These are phyloP conservation scores for Phytopythium chamaehyphon DNA, from an alignment of 352 stramenopile genomes.

Conservation along the genomic window DNA sequence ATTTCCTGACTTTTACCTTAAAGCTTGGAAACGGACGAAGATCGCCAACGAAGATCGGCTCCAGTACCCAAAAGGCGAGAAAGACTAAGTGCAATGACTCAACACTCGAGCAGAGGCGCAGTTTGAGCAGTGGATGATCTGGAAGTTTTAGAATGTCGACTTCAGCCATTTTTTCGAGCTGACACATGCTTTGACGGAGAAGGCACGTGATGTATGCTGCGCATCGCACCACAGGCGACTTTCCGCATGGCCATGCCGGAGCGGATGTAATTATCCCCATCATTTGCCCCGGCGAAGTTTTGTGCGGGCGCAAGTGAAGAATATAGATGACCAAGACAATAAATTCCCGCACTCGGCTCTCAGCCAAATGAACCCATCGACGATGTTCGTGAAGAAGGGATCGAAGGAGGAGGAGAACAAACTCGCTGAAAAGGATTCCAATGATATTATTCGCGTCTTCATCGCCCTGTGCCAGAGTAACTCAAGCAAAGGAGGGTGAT, in stretches of 20 bases:
- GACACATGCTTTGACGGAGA: not conserved
- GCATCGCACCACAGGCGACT: constrained; percentile 10
- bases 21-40: too few species aligned
- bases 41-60: too few species aligned
- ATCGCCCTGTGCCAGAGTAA: not conserved
- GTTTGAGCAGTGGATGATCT: too few species aligned
- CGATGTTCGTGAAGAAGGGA: not conserved
- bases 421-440: not conserved
- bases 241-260: constrained; percentile 7
- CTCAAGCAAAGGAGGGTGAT: too few species aligned
- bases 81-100: too few species aligned
- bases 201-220: constrained; percentile 13
- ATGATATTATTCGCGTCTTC: not conserved
- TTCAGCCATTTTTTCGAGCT: constrained; percentile 28
- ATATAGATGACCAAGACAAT: not conserved
- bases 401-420: not conserved
- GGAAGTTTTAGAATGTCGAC: constrained; percentile 12
- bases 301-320: constrained; percentile 13
- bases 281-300: constrained; percentile 8
- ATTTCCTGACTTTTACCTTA: too few species aligned
- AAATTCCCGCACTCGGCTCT: not conserved
- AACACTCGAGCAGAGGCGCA: too few species aligned
- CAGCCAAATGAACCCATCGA: not conserved
- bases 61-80: too few species aligned
- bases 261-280: constrained; percentile 17